Conservation (phyloP, 345 rosid species). For the Turritis glabra region DNA sequence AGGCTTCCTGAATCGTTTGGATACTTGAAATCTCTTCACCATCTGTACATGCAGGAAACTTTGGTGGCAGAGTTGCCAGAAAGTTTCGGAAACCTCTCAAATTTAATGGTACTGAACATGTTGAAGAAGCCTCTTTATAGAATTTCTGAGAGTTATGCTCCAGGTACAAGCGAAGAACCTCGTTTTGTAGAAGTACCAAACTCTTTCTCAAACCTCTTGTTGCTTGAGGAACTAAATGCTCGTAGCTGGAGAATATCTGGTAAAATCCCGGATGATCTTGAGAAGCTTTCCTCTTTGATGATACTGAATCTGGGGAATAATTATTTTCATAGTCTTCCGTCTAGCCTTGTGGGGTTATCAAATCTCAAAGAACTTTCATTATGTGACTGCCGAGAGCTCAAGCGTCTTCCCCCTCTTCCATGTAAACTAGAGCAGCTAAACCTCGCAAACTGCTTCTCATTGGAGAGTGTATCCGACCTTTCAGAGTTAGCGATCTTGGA, state of each 20-base stretch:
- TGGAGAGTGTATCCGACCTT: constrained; percentile 32
- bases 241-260: constrained; percentile 29
- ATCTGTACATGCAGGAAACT: constrained; percentile 14
- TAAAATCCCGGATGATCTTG: constrained; percentile 27
- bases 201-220: constrained; percentile 34
- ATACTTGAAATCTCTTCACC: constrained; percentile 30
- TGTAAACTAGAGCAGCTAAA: constrained; percentile 18
- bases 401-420: constrained; percentile 30
- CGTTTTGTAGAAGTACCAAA: constrained; percentile 9
- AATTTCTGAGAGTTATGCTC: constrained; percentile 13
- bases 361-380: constrained; percentile 25
- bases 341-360: constrained; percentile 22
- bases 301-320: constrained; percentile 27
- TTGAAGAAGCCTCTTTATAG: constrained; percentile 34
- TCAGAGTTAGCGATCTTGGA: constrained; percentile 2
- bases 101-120: constrained; percentile 26
- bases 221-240: constrained; percentile 37
- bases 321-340: constrained; percentile 24
- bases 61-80: constrained; percentile 19
- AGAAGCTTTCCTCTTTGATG: constrained; percentile 15
- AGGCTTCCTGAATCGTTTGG: constrained; percentile 38
- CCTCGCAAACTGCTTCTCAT: constrained; percentile 32
- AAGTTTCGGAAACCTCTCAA: constrained; percentile 37
- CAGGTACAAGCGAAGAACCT: constrained; percentile 4
- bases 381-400: constrained; percentile 40